Conservation (phyloP, 2,329 filamentous ascomycete species). For the Immersiporthe knoxdaviesiana region DNA sequence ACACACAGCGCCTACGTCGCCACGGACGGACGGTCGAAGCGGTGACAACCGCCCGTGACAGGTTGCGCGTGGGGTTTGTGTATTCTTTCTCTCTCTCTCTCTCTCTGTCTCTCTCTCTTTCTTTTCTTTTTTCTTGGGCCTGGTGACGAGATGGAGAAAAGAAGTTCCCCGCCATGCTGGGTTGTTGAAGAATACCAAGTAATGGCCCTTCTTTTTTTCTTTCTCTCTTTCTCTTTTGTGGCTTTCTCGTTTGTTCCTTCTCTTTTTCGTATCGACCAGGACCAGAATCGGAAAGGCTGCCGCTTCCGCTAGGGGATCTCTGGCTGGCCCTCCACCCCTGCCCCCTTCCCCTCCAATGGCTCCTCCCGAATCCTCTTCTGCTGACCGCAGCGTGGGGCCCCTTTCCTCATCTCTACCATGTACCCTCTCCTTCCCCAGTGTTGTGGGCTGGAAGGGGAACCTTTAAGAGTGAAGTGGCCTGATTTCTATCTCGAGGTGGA, state of each 20-base stretch:
- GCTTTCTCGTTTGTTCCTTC: not conserved
- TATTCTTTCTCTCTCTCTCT: not conserved
- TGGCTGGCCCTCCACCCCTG: not conserved
- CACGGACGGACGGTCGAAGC: conserved; percentile 19
- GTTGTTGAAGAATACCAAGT: conserved; percentile 24
- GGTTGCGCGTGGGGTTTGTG: not conserved
- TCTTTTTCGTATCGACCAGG: conserved; percentile 19
- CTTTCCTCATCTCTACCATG: no score
- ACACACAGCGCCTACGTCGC: conserved; percentile 10
- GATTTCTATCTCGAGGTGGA: conserved; percentile 10
- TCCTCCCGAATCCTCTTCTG: conserved; percentile 13
- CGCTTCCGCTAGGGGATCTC: conserved; percentile 7
- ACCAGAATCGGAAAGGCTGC: conserved; percentile 15
- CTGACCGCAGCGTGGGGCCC: conserved; percentile 14
- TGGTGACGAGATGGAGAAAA: conserved; percentile 6
- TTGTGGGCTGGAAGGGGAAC: conserved; percentile 4
- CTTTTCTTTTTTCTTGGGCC: conserved; percentile 4
- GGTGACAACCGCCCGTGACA: conserved; percentile 28
- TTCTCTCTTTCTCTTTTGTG: not conserved
- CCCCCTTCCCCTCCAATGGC: not conserved
- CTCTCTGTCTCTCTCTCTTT: no score
- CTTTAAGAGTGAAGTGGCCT: conserved; percentile 16
- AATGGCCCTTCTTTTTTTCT: conserved; percentile 8
- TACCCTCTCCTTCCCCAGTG: conserved; percentile 6
- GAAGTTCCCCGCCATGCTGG: conserved; percentile 23